Evolutionary conservation across 495 filamentous ascomycete species (phyloP).

Genomic region (Gamarada debralockiae): DNA sequence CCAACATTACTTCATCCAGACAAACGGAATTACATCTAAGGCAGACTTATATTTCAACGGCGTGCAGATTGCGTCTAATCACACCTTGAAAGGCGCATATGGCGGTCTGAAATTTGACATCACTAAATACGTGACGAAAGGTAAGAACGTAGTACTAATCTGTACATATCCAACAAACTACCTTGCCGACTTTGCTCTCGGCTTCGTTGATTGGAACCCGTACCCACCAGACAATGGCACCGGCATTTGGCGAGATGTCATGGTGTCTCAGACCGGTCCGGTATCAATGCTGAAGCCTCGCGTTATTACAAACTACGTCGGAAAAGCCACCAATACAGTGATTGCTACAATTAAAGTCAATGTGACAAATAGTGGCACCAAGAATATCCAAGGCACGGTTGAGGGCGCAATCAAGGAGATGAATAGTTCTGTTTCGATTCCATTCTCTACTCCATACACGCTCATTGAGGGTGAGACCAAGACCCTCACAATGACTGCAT

Average conservation of each 20-base stretch:
- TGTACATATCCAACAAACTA: neutral
- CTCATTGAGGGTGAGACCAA: neutral
- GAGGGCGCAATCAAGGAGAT: neutral
- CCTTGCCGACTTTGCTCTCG: neutral
- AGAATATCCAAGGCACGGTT: neutral
- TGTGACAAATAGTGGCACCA: neutral
- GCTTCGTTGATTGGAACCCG: neutral
- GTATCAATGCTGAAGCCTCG: neutral
- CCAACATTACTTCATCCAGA: neutral
- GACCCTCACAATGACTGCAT: neutral
- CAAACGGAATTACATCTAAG: neutral
- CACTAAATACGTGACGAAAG: neutral
- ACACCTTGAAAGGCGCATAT: neutral
- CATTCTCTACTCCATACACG: neutral
- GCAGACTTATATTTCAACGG: neutral
- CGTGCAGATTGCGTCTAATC: neutral
- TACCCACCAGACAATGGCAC: neutral
- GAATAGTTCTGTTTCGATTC: neutral
- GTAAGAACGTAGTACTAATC: neutral
- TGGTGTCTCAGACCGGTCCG: neutral
- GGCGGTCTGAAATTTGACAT: neutral
- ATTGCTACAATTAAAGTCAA: neutral
- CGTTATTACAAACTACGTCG: neutral
- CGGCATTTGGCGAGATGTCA: neutral
- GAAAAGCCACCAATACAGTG: neutral